A percentile compares a stretch with the other conserved stretches of the same genome.
Evolutionary conservation across 176 grass and related monocot species (phyloP).

Genomic region (Melocanna baccifera): DNA sequence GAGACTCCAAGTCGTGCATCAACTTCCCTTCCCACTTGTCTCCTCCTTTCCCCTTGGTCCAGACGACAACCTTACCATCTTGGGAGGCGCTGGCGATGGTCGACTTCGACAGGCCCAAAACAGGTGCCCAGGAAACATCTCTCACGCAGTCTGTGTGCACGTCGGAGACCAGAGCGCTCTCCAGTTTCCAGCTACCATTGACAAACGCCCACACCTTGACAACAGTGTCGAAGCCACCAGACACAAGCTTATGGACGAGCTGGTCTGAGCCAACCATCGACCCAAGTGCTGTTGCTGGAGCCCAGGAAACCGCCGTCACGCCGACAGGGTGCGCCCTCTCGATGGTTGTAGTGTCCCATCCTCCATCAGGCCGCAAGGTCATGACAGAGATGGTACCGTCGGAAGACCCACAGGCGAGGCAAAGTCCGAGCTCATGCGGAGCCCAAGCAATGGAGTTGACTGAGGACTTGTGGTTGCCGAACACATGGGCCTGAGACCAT

Average conservation of each 20-base stretch:
- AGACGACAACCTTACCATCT: slow-evolving; percentile 67
- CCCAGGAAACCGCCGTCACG: slow-evolving; percentile 63
- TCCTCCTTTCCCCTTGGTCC: slow-evolving; percentile 64
- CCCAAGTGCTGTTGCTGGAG: slow-evolving; percentile 62
- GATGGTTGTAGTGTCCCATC: slow-evolving; percentile 58
- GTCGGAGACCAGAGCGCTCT: slow-evolving; percentile 40
- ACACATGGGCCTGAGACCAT: slow-evolving; percentile 68
- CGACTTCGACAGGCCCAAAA: slow-evolving; percentile 54
- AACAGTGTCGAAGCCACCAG: slow-evolving; percentile 63
- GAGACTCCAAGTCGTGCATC: slow-evolving; percentile 52
- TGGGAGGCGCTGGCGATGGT: slow-evolving; percentile 66
- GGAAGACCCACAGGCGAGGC: slow-evolving; percentile 59
- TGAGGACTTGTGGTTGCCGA: slow-evolving; percentile 65
- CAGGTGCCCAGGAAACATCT: slow-evolving; percentile 70
- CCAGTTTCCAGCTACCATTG: slow-evolving; percentile 61
- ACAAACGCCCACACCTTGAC: slow-evolving; percentile 67
- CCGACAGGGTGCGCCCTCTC: slow-evolving; percentile 74
- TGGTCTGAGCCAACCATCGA: slow-evolving; percentile 52
- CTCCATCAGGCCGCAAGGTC: slow-evolving; percentile 42
- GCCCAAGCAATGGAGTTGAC: slow-evolving; percentile 85
- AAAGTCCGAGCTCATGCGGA: slow-evolving; percentile 64
- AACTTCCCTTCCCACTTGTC: slow-evolving; percentile 71
- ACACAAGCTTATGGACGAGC: slow-evolving; percentile 62
- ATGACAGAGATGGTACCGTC: slow-evolving; percentile 73
- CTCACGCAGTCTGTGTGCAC: slow-evolving; percentile 68